A percentile compares a stretch with the other conserved stretches of the same genome.
Evolutionary conservation across 257 asterid species (phyloP).

Genomic region (Ballota nigra): DNA sequence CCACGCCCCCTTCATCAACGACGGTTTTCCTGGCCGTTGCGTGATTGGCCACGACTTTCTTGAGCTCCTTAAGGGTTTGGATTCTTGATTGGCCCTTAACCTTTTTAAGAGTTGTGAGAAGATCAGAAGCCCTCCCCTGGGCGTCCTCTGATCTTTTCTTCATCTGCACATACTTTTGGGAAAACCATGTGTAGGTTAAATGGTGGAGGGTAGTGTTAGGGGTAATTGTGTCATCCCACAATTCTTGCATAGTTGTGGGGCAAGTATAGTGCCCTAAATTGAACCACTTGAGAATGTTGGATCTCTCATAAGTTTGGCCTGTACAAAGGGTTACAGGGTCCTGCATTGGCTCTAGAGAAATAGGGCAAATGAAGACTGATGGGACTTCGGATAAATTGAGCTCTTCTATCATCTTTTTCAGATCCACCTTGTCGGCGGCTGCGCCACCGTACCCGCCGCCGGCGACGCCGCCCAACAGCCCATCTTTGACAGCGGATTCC

Average conservation of each 20-base stretch:
- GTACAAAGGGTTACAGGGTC: conserved; percentile 90
- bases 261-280: conserved; percentile 61
- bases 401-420: conserved; percentile 69
- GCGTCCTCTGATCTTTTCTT: conserved; percentile 78
- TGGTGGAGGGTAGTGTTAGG: conserved; percentile 68
- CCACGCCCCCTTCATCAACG: conserved; percentile 54
- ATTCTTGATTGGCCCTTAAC: conserved; percentile 68
- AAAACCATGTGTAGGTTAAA: conserved; percentile 65
- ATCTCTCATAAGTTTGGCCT: conserved; percentile 75
- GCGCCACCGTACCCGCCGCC: conserved; percentile 31
- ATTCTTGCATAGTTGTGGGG: conserved; percentile 75
- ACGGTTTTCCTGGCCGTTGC: conserved; percentile 53
- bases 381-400: conserved; percentile 62
- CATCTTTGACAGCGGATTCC: conserved; percentile 52
- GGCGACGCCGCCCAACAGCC: conserved; percentile 48
- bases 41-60: conserved; percentile 41
- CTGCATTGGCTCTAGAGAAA: conserved; percentile 71
- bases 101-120: conserved; percentile 52
- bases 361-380: conserved; percentile 65
- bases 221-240: conserved; percentile 68
- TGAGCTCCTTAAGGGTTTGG: conserved; percentile 58
- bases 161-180: conserved; percentile 74
- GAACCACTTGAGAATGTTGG: conserved; percentile 65
- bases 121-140: conserved; percentile 72
- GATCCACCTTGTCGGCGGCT: conserved; percentile 61